phyloP scores from a whole-genome alignment of 2,329 filamentous ascomycete genomes.

The Thielaviopsis punctulata region DNA sequence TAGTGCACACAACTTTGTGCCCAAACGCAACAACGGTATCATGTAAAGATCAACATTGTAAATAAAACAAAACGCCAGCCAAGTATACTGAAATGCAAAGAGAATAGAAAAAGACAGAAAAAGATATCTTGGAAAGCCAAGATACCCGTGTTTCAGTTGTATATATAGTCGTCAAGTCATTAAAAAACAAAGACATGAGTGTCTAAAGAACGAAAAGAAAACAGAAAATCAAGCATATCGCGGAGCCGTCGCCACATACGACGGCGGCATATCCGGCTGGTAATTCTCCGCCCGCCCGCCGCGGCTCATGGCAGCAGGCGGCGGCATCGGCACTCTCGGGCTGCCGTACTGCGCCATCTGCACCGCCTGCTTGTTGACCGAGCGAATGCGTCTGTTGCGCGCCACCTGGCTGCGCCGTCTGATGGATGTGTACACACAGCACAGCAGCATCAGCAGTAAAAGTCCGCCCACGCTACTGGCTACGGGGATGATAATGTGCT shows the following conservation, averaged over 20 bases:
- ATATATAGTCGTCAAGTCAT: neutral
- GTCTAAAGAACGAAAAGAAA: neutral
- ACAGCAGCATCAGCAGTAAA: conserved; percentile 52
- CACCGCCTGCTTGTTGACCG: neutral
- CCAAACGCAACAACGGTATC: too few relatives aligned
- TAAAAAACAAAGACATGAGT: neutral
- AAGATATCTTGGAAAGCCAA: neutral
- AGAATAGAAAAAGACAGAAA: too few relatives aligned
- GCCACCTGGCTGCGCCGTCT: conserved; percentile 10
- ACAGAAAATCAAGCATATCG: conserved; percentile 1
- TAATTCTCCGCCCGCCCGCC: neutral
- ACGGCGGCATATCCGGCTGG: conserved; percentile 5
- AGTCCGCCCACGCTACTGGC: conserved; percentile 54
- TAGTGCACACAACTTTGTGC: too few relatives aligned
- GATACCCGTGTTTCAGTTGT: neutral
- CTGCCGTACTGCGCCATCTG: neutral
- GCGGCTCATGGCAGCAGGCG: neutral
- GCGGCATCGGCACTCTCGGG: neutral
- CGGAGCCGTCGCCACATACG: conserved; percentile 3
- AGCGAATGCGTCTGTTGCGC: neutral
- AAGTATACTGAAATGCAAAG: neutral
- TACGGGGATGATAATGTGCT: conserved; percentile 68
- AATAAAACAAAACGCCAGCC: neutral
- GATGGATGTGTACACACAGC: conserved; percentile 36
- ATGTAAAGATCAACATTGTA: too few relatives aligned